Base-by-base conservation (phyloP, 164 flowering plant species). In the Dillenia turbinata region DNA sequence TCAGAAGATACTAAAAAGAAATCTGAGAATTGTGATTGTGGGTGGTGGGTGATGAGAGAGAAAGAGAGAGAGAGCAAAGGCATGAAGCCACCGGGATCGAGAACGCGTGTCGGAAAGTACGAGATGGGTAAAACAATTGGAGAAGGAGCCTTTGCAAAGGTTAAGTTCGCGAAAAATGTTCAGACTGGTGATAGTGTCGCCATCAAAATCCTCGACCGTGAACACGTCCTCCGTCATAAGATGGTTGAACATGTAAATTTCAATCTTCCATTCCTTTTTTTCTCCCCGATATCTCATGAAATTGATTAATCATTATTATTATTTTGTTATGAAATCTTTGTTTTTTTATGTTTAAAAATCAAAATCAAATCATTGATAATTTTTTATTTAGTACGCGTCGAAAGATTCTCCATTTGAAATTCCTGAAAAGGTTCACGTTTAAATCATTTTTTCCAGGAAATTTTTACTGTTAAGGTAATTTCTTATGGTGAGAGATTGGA, bases 91-190 rank as follows among this genome's bases (percentile, higher is more conserved):
- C 57, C 76, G 43, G 69, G 64, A 40, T 78, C 69, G 19, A 66
- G 87, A 46, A 88, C 86, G 5, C 74, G 93, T 0, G 92, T 90
- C 5, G 98, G 97, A 14, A 85, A 80, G 60, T 93, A 90, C 73
- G 90, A 93, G 70, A 17, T 92, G 5, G 98, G 98, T 0, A 81
- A 70, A 63, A 92, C 96, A 1, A 52, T 92, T 9, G 98, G 98
- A 0, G 97, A 88, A 64, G 98, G 98, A n/a, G 83, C 78, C 78
- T 93, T 93, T 58, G 98, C 90, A 10, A 90, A 90, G 77, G 98
- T 93, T 47, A 90, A 90, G 76, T 83, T 59, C 73, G 97, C 96
- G 2, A 75, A 57, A 52, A 81, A 92, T 59, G 70, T 87, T 4
- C 76, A 86, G 16, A 84, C 84, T 46, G 89, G 84, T 4, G 80